Percentiles rank a stretch among this genome's conserved stretches.
Conservation (phyloP, 129 eudicot genomes). For the Deinandra increscens region DNA sequence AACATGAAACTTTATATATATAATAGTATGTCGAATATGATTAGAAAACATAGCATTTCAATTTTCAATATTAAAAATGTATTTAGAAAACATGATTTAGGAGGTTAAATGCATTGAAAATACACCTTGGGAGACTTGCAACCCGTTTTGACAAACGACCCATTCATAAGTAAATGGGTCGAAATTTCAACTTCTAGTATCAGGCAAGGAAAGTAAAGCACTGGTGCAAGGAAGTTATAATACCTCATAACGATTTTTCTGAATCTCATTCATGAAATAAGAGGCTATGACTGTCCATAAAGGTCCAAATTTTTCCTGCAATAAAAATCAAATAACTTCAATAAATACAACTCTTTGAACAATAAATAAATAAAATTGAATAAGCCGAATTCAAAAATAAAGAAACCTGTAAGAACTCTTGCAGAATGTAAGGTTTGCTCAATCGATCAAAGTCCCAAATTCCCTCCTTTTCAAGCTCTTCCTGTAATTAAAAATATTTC, state of each 20-base stretch:
- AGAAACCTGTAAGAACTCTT: conserved; percentile 64
- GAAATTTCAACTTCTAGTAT: not conserved
- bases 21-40: not conserved
- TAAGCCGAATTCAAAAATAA: conserved; percentile 13
- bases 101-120: not conserved
- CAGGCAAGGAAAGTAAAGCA: conserved; percentile 3
- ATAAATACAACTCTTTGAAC: conserved; percentile 8
- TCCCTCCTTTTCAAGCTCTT: conserved; percentile 96
- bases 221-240: not conserved
- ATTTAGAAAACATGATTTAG: not conserved
- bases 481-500: conserved; percentile 44
- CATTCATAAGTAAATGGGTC: not conserved
- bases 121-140: not conserved
- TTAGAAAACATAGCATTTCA: not conserved
- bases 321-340: conserved; percentile 14
- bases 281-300: conserved; percentile 86
- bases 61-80: not conserved
- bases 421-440: conserved; percentile 75
- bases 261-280: conserved; percentile 62
- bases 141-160: not conserved
- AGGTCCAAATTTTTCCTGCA: conserved; percentile 94
- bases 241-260: conserved; percentile 79
- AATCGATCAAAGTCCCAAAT: conserved; percentile 92
- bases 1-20: not conserved
- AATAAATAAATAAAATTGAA: conserved; percentile 2